phyloP scores from a whole-genome alignment of 2,329 filamentous ascomycete species.

The Rhinocladiella similis region DNA sequence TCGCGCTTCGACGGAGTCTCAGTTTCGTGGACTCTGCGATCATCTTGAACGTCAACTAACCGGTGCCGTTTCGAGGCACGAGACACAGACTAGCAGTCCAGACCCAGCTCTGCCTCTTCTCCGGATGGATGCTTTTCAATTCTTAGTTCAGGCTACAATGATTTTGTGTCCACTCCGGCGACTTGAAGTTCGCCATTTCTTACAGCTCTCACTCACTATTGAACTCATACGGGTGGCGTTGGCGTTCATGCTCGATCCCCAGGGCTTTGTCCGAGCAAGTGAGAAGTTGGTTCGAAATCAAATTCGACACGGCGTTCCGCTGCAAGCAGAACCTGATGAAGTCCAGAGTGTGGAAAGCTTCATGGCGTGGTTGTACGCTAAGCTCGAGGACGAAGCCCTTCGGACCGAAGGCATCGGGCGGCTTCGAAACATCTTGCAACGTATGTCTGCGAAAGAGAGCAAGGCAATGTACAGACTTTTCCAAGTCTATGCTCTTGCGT shows the following conservation, averaged over 20 bases:
- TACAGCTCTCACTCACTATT: constrained; percentile 84
- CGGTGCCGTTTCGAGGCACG: constrained; percentile 44
- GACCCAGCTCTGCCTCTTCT: constrained; percentile 56
- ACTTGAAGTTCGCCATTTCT: constrained; percentile 60
- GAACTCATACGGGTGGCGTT: constrained; percentile 83
- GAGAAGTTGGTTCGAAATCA: constrained; percentile 8
- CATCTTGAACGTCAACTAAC: constrained; percentile 16
- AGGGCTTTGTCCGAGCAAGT: constrained; percentile 13
- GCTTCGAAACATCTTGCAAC: neutral
- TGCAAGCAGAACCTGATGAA: constrained; percentile 10
- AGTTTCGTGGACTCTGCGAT: constrained; percentile 66
- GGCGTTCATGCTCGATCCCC: constrained; percentile 48
- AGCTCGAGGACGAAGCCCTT: constrained; percentile 3
- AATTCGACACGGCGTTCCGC: constrained; percentile 3
- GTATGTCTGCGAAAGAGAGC: constrained; percentile 12
- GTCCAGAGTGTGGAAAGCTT: constrained; percentile 13
- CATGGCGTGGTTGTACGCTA: constrained; percentile 9
- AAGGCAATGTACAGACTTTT: constrained; percentile 42
- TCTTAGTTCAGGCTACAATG: constrained; percentile 25
- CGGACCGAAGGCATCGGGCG: neutral
- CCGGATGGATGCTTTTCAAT: constrained; percentile 55
- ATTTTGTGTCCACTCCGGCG: constrained; percentile 21
- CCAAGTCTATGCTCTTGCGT: constrained; percentile 82
- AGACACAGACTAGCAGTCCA: neutral
- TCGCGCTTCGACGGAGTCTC: constrained; percentile 66